phyloP scores from a whole-genome alignment of 1,284 basidiomycete genomes.

The Singerocomus inundabilis region DNA sequence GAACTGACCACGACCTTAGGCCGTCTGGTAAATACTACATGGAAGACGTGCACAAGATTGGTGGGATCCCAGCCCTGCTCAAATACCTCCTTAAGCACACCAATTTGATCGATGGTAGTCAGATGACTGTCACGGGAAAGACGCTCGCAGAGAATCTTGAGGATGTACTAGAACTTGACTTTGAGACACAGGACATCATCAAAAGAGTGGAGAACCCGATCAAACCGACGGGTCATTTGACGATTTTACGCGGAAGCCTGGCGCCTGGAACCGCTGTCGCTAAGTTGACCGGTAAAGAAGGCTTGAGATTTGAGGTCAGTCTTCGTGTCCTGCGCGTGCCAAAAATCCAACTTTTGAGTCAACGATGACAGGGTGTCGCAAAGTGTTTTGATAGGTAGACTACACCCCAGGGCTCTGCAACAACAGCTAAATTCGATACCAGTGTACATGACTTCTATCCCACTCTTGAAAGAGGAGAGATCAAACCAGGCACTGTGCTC shows the following conservation, averaged over 20 bases:
- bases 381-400: conserved; percentile 73
- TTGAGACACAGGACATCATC: conserved; percentile 83
- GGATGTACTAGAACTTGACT: conserved; percentile 74
- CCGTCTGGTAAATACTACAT: conserved; percentile 95
- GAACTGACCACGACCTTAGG: conserved; percentile 36
- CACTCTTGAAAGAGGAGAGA: conserved; percentile 79
- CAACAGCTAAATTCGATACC: conserved; percentile 14
- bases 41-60: conserved; percentile 93
- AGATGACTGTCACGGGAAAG: conserved; percentile 92
- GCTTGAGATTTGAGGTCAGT: conserved; percentile 76
- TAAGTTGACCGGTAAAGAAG: conserved; percentile 97
- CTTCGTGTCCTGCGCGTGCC: not conserved
- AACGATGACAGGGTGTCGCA: conserved; percentile 54
- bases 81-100: conserved; percentile 89
- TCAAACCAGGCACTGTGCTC: conserved; percentile 83
- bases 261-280: conserved; percentile 91
- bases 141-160: conserved; percentile 91
- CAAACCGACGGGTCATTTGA: conserved; percentile 90
- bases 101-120: conserved; percentile 85
- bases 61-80: conserved; percentile 80
- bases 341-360: conserved; percentile 7
- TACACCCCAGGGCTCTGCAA: not conserved
- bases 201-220: conserved; percentile 80
- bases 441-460: conserved; percentile 84
- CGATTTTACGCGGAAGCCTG: conserved; percentile 88